A percentile compares a stretch with the other conserved stretches of the same genome.
These are phyloP conservation scores for Passalora sequoiae DNA, from an alignment of 2,329 filamentous ascomycete genomes.

Conservation along the genomic window DNA sequence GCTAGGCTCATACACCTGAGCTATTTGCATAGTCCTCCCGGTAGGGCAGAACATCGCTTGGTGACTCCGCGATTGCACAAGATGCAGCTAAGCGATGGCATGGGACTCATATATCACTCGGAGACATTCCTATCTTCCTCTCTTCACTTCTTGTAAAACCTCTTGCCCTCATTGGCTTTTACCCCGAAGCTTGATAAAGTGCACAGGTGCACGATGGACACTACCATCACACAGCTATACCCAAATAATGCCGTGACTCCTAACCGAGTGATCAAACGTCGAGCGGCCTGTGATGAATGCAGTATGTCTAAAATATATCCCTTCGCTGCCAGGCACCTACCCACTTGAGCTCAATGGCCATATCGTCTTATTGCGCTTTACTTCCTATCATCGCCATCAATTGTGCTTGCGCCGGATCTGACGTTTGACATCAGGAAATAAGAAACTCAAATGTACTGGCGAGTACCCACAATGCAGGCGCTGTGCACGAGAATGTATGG, in stretches of 20 bases:
- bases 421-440: conserved; percentile 36
- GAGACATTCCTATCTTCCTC: conserved; percentile 11
- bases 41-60: not conserved
- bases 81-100: not conserved
- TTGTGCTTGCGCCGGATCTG: too few species aligned
- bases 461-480: conserved; percentile 40
- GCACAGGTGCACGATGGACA: not conserved
- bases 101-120: conserved; percentile 4
- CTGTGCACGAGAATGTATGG: conserved; percentile 39
- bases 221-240: not conserved
- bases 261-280: conserved; percentile 21
- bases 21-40: not conserved
- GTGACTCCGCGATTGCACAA: not conserved
- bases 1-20: too few species aligned
- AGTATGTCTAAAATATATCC: conserved; percentile 27
- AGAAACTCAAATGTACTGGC: conserved; percentile 48
- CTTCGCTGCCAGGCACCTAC: too few species aligned
- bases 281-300: conserved; percentile 41
- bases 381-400: not conserved
- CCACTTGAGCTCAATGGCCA: too few species aligned
- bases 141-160: not conserved
- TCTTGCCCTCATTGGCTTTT: not conserved
- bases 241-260: not conserved
- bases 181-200: not conserved
- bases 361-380: too few species aligned